A percentile compares a stretch with the other conserved stretches of the same genome.
These are phyloP conservation scores for Scleroderma bovista DNA, from an alignment of 768 basidiomycete species.

Conservation along the genomic window DNA sequence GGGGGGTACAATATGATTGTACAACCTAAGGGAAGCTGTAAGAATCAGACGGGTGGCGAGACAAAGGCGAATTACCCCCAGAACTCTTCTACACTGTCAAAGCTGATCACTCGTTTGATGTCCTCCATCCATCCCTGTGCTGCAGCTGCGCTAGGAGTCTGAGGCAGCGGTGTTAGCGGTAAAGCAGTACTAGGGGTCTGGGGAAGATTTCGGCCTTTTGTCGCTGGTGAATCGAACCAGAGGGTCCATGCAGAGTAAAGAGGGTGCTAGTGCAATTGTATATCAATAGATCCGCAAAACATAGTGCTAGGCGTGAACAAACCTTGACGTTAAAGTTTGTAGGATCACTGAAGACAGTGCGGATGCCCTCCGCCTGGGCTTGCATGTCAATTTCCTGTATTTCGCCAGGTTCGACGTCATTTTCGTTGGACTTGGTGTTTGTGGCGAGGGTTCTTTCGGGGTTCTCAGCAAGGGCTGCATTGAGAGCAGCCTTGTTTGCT, in stretches of 20 bases:
- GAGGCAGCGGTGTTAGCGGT: constrained; percentile 66
- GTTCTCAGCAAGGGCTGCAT: constrained; percentile 64
- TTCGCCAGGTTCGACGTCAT: constrained; percentile 68
- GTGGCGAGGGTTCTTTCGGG: constrained; percentile 19
- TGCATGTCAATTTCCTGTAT: constrained; percentile 85
- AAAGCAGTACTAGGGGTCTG: constrained; percentile 78
- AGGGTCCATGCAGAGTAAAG: constrained; percentile 94
- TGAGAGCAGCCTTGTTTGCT: constrained; percentile 74
- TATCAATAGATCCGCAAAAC: neutral
- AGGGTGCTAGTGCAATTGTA: constrained; percentile 59
- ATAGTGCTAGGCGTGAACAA: constrained; percentile 4
- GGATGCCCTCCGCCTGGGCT: constrained; percentile 73
- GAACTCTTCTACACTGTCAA: constrained; percentile 98
- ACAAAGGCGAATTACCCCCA: constrained; percentile 73
- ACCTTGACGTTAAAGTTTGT: constrained; percentile 97
- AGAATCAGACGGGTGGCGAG: constrained; percentile 2
- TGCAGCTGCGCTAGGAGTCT: constrained; percentile 66
- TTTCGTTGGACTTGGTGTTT: constrained; percentile 26
- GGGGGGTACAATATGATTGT: constrained; percentile 97
- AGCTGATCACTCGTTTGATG: constrained; percentile 92
- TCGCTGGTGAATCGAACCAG: constrained; percentile 94
- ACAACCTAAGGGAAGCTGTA: constrained; percentile 49
- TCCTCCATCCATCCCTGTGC: constrained; percentile 98
- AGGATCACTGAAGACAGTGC: constrained; percentile 91
- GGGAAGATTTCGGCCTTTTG: constrained; percentile 84